Base-by-base conservation (phyloP, 1,139 yeast species). In the Hyphopichia pseudoburtonii region DNA sequence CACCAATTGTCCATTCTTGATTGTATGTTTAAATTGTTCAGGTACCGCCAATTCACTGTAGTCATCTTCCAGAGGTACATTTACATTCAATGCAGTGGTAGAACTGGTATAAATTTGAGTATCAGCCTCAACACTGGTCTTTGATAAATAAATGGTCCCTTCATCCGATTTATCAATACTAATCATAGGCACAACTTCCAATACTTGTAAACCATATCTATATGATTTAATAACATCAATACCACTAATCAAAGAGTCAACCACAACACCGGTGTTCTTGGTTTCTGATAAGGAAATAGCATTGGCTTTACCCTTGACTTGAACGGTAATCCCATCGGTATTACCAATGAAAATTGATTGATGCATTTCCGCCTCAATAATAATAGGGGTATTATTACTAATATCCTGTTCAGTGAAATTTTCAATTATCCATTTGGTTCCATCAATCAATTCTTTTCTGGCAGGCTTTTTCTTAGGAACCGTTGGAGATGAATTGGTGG, bases 291-390 rank as follows among this genome's bases (percentile, higher is more conserved):
- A 56, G 1, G 96, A 80, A 38, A 94, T 78, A 1, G 96, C 95
- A 53, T 89, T 90, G 41, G 89, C 88, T 60, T 92, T 92, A 44
- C 98, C 98, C 61, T 80, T 83, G 56, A 94, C 71, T 59, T 86
- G 94, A 41, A 94, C 66, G 10, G 96, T 82, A 33, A 79, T 68
- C 42, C 83, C 83, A 28, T 59, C 56, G 65, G 96, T 87, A 51
- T 84, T 82, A 39, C 95, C 95, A 49, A 94, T 83, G 57, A 86
- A 89, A 12, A 94, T 82, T 23, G 95, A 86, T 57, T 94, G 97
- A 49, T 83, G 82, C 77, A 83, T 82, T 50, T 83, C 87, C 23
- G 85, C 94, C 22, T 86, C 89, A 42, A 92, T 72, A 27, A 75
- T 73, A 48, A 90, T 73, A 11, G 76, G 67, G 38, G 70, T 74